These are phyloP conservation scores for Gossypium rotundifolium DNA, from an alignment of 345 rosid genomes.

Conservation along the genomic window DNA sequence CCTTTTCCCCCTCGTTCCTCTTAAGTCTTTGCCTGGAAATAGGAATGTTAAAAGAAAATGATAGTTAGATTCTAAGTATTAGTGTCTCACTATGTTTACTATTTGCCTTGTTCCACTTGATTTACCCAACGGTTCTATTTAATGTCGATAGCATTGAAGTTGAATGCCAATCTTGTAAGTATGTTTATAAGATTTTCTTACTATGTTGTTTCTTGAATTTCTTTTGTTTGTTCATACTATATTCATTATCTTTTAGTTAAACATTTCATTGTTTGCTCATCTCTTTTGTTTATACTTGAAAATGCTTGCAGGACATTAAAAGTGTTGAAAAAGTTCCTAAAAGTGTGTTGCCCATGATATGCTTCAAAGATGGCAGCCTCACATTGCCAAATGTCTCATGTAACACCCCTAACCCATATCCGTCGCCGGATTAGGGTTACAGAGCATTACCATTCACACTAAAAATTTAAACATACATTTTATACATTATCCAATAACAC, in stretches of 20 bases:
- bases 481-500: too few relatives aligned
- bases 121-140: conserved; percentile 93
- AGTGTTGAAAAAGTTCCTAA: conserved; percentile 40
- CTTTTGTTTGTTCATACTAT: background rate
- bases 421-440: too few relatives aligned
- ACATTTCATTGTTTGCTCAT: background rate
- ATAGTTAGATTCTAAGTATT: background rate
- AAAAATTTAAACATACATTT: too few relatives aligned
- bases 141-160: conserved; percentile 55
- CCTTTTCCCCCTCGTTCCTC: too few relatives aligned
- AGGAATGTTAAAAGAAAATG: too few relatives aligned
- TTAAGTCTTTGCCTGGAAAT: too few relatives aligned
- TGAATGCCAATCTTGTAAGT: conserved; percentile 85
- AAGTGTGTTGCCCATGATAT: conserved; percentile 60
- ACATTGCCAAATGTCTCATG: conserved; percentile 58
- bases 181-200: background rate
- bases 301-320: conserved; percentile 37
- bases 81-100: conserved; percentile 12
- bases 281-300: conserved; percentile 13
- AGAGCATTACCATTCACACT: too few relatives aligned
- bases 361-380: conserved; percentile 93
- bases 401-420: too few relatives aligned
- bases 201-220: background rate
- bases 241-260: background rate
- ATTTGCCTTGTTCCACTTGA: conserved; percentile 53